phyloP scores from a whole-genome alignment of 805 yeast species.

The Metschnikowia lunata region DNA sequence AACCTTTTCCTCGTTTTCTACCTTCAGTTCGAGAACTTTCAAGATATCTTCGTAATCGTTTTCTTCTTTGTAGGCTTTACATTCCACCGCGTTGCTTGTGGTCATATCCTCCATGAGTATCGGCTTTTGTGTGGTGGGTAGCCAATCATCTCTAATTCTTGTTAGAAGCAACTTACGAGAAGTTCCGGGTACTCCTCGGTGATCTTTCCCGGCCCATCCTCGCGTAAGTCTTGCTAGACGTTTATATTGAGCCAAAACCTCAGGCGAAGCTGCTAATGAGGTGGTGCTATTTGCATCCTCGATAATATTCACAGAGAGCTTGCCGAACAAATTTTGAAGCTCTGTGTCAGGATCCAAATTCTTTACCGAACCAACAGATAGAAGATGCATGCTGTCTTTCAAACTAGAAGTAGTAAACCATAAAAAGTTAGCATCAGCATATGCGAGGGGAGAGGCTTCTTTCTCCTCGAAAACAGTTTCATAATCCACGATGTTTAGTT shows the following conservation, averaged over 20 bases:
- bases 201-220: constrained; percentile 84
- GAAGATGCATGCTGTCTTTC: constrained; percentile 32
- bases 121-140: constrained; percentile 64
- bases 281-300: constrained; percentile 77
- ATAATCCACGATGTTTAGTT: constrained; percentile 7
- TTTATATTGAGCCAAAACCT: constrained; percentile 59
- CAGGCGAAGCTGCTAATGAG: constrained; percentile 65
- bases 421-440: constrained; percentile 42
- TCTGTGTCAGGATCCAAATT: constrained; percentile 76
- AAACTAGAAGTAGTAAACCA: constrained; percentile 47
- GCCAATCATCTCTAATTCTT: constrained; percentile 74
- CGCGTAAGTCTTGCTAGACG: constrained; percentile 53
- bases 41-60: constrained; percentile 29
- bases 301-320: constrained; percentile 59
- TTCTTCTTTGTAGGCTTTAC: constrained; percentile 33
- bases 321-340: constrained; percentile 65
- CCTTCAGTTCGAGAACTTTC: constrained; percentile 26
- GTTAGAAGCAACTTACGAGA: constrained; percentile 63
- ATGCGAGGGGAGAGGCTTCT: constrained; percentile 25
- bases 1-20: constrained; percentile 27
- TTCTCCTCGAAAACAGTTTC: constrained; percentile 25
- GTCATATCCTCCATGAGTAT: constrained; percentile 54
- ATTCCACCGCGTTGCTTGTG: constrained; percentile 33
- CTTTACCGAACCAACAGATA: constrained; percentile 42
- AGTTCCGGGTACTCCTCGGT: constrained; percentile 70